A percentile compares a stretch with the other conserved stretches of the same genome.
Evolutionary conservation across 345 rosid genomes (phyloP).

Genomic region (Durio zibethinus): DNA sequence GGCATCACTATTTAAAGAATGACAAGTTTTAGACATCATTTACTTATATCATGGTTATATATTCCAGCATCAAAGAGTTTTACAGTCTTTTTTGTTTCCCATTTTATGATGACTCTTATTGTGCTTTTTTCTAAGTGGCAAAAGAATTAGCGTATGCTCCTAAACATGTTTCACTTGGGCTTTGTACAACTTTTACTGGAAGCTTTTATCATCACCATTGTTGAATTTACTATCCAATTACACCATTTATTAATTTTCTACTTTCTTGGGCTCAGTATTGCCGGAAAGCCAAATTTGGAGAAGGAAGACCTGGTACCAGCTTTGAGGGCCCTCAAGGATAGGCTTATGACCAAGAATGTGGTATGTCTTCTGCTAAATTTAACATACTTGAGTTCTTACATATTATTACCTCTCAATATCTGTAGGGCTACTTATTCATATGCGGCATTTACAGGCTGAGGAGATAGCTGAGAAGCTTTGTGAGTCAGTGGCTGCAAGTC

Average conservation of each 20-base stretch:
- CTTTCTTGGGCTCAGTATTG: conserved; percentile 58
- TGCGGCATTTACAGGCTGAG: conserved; percentile 64
- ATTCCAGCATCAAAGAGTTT: background rate
- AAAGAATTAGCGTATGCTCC: background rate
- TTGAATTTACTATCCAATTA: background rate
- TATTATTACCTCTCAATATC: background rate
- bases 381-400: background rate
- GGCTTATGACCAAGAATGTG: conserved; percentile 99
- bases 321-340: conserved; percentile 89
- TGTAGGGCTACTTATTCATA: background rate
- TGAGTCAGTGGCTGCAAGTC: conserved; percentile 94
- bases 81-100: background rate
- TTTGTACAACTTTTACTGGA: background rate
- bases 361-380: conserved; percentile 38
- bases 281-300: conserved; percentile 96
- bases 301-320: conserved; percentile 91
- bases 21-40: background rate
- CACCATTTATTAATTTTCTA: background rate
- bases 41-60: background rate
- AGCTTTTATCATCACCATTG: background rate
- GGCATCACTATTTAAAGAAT: background rate
- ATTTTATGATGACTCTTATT: background rate
- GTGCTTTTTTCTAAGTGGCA: background rate
- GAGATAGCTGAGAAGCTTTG: conserved; percentile 98
- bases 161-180: background rate